Evolutionary conservation across 345 rosid genomes (phyloP).

Genomic region (Carallia brachiata): DNA sequence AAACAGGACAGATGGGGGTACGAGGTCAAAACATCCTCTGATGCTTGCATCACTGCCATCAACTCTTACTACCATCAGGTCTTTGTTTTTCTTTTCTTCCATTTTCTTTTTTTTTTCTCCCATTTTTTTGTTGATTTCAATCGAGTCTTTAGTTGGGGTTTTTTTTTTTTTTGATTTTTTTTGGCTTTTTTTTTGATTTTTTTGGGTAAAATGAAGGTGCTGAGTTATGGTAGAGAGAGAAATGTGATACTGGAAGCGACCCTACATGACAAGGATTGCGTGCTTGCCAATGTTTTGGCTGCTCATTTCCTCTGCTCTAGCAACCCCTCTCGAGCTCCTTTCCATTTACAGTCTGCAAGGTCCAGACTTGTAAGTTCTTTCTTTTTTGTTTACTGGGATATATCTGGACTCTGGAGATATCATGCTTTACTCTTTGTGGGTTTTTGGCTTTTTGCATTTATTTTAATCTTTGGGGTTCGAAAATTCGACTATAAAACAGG

Average conservation of each 20-base stretch:
- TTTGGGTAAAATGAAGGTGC: slow-evolving; percentile 42
- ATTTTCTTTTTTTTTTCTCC: neutral
- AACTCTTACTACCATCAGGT: slow-evolving; percentile 75
- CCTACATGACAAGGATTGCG: slow-evolving; percentile 57
- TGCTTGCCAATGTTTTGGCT: slow-evolving; percentile 72
- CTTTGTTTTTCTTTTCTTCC: neutral
- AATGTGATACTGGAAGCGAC: slow-evolving; percentile 67
- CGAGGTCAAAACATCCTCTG: slow-evolving; percentile 56
- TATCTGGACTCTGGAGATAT: too few relatives aligned
- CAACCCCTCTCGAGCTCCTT: slow-evolving; percentile 42
- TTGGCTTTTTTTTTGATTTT: neutral
- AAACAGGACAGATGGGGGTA: slow-evolving; percentile 80
- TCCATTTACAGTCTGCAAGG: slow-evolving; percentile 50
- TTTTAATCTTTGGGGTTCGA: neutral
- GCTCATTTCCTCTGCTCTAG: slow-evolving; percentile 58
- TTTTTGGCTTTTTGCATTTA: neutral
- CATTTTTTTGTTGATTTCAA: neutral
- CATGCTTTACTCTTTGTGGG: neutral
- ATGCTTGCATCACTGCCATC: slow-evolving; percentile 65
- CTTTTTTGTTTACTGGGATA: neutral
- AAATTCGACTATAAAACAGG: slow-evolving; percentile 37
- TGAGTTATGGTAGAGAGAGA: slow-evolving; percentile 65
- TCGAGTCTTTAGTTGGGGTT: neutral
- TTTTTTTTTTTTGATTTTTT: neutral
- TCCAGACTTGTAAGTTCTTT: slow-evolving; percentile 49